phyloP scores from a whole-genome alignment of 2,329 filamentous ascomycete genomes.

The Ceratocystis colombiana region DNA sequence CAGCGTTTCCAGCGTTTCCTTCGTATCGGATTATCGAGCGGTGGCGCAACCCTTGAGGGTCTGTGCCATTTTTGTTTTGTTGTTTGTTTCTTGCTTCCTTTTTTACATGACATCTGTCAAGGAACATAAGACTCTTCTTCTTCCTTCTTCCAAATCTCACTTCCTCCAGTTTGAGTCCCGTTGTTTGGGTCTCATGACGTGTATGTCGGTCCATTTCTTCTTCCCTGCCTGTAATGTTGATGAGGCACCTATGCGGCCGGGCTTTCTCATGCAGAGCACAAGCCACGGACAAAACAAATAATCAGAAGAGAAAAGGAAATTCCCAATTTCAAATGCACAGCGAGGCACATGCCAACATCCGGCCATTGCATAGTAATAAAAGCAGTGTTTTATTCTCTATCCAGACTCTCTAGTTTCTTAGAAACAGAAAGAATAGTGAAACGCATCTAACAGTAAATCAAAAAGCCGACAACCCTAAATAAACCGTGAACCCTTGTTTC shows the following conservation, averaged over 20 bases:
- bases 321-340: constrained; percentile 7
- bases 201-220: neutral
- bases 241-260: neutral
- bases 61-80: constrained; percentile 9
- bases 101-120: neutral
- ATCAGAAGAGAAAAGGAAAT: neutral
- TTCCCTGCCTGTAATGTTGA: neutral
- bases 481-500: too few relatives aligned
- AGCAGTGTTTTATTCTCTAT: neutral
- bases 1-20: neutral
- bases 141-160: neutral
- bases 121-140: neutral
- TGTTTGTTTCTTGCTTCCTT: constrained; percentile 5
- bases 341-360: neutral
- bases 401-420: neutral
- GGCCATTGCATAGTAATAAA: neutral
- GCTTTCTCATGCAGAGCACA: constrained; percentile 10
- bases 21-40: neutral
- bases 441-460: too few relatives aligned
- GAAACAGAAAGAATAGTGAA: neutral
- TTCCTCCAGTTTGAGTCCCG: neutral
- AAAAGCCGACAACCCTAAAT: neutral
- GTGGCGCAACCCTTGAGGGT: constrained; percentile 5
- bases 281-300: neutral
- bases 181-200: neutral